Percentiles rank a stretch among this genome's conserved stretches.
Evolutionary conservation across 2,329 filamentous ascomycete species (phyloP).

Genomic region (Ophiocordyceps camponoti-leonardi): DNA sequence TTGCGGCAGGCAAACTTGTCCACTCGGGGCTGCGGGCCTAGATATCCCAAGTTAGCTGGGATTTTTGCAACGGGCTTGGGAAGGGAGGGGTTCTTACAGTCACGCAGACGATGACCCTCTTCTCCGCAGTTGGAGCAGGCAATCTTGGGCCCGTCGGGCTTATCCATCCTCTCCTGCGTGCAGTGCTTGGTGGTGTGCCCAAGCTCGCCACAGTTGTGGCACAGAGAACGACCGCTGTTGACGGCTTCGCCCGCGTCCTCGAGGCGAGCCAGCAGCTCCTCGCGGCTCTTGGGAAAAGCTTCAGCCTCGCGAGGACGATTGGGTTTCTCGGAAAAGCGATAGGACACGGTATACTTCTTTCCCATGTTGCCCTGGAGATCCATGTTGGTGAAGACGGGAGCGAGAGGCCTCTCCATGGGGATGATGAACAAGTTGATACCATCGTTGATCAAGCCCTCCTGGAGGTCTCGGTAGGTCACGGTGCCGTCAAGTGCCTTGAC

Average conservation of each 20-base stretch:
- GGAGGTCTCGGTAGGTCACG: conserved; percentile 41
- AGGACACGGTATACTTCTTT: conserved; percentile 46
- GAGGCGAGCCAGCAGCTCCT: conserved; percentile 48
- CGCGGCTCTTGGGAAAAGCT: conserved; percentile 38
- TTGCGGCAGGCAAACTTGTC: conserved; percentile 53
- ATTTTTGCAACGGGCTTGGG: no score
- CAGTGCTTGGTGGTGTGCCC: conserved; percentile 48
- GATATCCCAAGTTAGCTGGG: background rate
- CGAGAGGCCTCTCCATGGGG: conserved; percentile 36
- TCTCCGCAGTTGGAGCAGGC: conserved; percentile 49
- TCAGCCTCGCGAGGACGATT: conserved; percentile 39
- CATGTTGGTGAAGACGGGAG: conserved; percentile 50
- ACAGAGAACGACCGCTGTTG: conserved; percentile 39
- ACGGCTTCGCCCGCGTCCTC: conserved; percentile 47
- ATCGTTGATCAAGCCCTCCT: conserved; percentile 38
- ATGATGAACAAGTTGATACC: conserved; percentile 43
- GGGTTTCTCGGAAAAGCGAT: conserved; percentile 41
- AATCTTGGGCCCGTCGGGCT: conserved; percentile 25
- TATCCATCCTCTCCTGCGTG: conserved; percentile 36
- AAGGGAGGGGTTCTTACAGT: conserved; percentile 32
- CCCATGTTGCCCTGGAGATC: conserved; percentile 52
- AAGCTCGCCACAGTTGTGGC: conserved; percentile 44
- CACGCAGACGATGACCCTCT: conserved; percentile 48
- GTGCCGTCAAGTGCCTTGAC: conserved; percentile 38
- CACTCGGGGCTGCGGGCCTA: conserved; percentile 40